Evolutionary conservation across 164 flowering plant species (phyloP), one percentile per base, ranked within the genome.

Genomic region (Saururus chinensis): DNA sequence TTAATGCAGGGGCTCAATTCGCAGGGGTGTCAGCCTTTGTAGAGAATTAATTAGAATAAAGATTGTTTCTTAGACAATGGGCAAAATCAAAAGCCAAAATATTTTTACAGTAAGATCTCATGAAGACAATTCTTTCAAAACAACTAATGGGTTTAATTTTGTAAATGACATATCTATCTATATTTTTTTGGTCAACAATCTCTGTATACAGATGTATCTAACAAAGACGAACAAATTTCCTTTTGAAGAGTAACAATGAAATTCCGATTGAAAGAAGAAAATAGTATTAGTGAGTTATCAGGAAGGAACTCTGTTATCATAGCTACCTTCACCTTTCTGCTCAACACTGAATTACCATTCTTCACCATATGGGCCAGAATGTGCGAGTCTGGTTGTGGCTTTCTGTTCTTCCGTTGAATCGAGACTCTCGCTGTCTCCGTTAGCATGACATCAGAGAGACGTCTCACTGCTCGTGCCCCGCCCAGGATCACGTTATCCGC

Each of bases 401-500:
- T 69, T 73, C 74, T 84, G 66, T 65, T 69, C 80, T 83, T 89
- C 66, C 70, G 85, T 53, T 83, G 89, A 60, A 72, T 72, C n/a
- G 84, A 57, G 0, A 71, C 75, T 26, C 86, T 70, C 0, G 80
- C 96, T 5, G 87, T 89, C 56, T 84, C 89, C 1, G 74, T 80
- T 59, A 82, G n/a, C 82, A 84, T 75, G 0, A 81, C 79, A 26
- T 53, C 72, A 0, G 91, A 72, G 17, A 92, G 59, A 20, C 93
- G 66, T 42, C 98, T 73, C 0, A 86, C 65, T 4, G 92, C 92
- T 12, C 87, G 71, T 16, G 70, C 73, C 9, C 91, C 96, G 14
- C 98, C 98, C 72, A 77, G 68, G n/a, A 87, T 19, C 4, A 82
- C 62, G 0, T 59, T 40, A 4, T 67, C 78, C 9, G 41, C 25